phyloP scores from a whole-genome alignment of 73 alveolate species.

The Paramecium bursaria region DNA sequence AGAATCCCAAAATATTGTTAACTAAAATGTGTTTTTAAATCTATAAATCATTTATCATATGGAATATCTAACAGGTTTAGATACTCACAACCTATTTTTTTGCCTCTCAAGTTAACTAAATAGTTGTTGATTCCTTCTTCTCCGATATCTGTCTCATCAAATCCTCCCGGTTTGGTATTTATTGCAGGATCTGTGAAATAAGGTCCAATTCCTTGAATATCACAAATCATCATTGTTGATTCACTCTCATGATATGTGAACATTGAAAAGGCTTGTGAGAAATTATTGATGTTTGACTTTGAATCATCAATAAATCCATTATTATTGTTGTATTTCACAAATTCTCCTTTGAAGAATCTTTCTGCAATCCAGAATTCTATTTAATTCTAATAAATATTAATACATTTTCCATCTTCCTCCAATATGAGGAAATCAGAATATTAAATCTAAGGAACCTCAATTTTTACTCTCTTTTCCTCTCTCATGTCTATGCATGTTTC shows the following conservation, averaged over 20 bases:
- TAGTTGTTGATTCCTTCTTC: neutral
- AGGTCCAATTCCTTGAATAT: conserved; percentile 32
- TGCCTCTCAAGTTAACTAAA: too few relatives aligned
- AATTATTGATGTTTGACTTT: neutral
- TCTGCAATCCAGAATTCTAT: conserved; percentile 62
- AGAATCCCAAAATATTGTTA: too few relatives aligned
- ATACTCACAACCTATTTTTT: too few relatives aligned
- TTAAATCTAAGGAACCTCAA: neutral
- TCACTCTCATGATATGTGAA: conserved; percentile 6
- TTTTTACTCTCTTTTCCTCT: neutral
- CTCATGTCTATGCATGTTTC: neutral
- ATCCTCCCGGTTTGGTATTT: neutral
- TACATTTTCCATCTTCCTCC: too few relatives aligned
- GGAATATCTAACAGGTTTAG: too few relatives aligned
- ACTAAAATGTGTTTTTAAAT: too few relatives aligned
- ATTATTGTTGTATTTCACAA: conserved; percentile 36
- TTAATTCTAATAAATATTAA: too few relatives aligned
- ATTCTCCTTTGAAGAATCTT: conserved; percentile 57
- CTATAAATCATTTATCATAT: too few relatives aligned
- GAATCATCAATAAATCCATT: neutral
- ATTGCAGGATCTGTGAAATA: conserved; percentile 44
- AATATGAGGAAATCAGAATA: conserved; percentile 43
- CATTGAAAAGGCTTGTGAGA: neutral
- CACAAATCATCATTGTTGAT: neutral
- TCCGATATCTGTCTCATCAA: conserved; percentile 49